phyloP scores from a whole-genome alignment of 768 basidiomycete species.

The Boletus vermiculosoides region DNA sequence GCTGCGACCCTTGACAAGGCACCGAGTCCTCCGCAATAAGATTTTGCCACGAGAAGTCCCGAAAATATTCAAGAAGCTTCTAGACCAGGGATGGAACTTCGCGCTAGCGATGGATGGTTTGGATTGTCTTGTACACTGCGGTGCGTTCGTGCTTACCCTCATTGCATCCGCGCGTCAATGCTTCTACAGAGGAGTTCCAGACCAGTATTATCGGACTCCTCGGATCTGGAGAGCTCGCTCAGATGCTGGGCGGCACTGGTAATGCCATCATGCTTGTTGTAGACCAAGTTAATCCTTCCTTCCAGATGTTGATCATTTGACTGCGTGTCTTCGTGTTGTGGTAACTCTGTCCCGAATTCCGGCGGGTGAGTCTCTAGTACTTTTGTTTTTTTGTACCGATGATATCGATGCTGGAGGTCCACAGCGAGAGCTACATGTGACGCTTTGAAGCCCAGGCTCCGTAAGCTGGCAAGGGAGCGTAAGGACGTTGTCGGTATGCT shows the following conservation, averaged over 20 bases:
- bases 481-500: not conserved
- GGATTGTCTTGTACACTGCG: slow-evolving; percentile 10
- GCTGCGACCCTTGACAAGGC: slow-evolving; percentile 12
- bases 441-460: slow-evolving; percentile 4
- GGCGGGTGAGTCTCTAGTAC: slow-evolving; percentile 1
- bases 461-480: slow-evolving; percentile 1
- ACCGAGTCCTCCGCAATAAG: not conserved
- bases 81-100: not conserved
- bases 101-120: slow-evolving; percentile 14
- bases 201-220: not conserved
- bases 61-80: not conserved
- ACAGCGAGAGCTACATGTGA: not conserved
- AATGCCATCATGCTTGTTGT: not conserved
- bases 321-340: not conserved
- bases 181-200: not conserved
- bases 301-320: not conserved
- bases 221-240: not conserved
- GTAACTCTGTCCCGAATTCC: not conserved
- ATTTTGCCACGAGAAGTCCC: slow-evolving; percentile 1
- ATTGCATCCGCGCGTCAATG: not conserved
- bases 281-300: not conserved
- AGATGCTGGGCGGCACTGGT: not conserved
- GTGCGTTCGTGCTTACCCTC: not conserved
- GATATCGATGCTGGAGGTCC: not conserved
- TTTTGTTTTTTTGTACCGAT: not conserved